Conservation (phyloP, 208 protist species). For the Leishmania arabica region DNA sequence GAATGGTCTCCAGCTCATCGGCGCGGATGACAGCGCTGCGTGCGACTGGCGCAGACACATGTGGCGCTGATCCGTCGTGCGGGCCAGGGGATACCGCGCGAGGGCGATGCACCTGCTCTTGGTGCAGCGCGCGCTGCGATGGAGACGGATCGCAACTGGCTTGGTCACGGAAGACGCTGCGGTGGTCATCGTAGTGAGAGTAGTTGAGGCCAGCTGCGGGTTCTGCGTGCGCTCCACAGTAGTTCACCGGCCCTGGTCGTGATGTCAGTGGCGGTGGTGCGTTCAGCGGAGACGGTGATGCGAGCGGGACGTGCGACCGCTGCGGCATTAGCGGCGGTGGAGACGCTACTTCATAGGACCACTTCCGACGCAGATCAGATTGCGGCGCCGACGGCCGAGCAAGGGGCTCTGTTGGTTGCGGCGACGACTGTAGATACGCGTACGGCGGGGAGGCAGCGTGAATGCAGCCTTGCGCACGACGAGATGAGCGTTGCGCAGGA, state of each 20-base stretch:
- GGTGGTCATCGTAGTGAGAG: conserved; percentile 2
- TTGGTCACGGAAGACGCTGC: not conserved
- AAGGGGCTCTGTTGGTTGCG: not conserved
- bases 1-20: conserved; percentile 38
- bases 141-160: not conserved
- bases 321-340: conserved; percentile 1
- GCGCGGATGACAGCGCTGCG: conserved; percentile 17
- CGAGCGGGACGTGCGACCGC: not conserved
- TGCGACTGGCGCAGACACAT: not conserved
- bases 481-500: not conserved
- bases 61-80: not conserved
- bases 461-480: not conserved
- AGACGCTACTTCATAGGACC: conserved; percentile 19
- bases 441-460: not conserved
- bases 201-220: conserved; percentile 10
- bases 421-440: not conserved
- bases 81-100: not conserved
- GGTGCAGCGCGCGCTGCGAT: not conserved
- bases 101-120: conserved; percentile 7
- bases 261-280: not conserved
- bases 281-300: not conserved
- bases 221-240: not conserved
- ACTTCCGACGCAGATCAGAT: not conserved
- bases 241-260: not conserved
- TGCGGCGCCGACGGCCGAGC: not conserved